These are phyloP conservation scores for Lathyrus aphaca DNA, from an alignment of 306 rosid species.

Conservation along the genomic window DNA sequence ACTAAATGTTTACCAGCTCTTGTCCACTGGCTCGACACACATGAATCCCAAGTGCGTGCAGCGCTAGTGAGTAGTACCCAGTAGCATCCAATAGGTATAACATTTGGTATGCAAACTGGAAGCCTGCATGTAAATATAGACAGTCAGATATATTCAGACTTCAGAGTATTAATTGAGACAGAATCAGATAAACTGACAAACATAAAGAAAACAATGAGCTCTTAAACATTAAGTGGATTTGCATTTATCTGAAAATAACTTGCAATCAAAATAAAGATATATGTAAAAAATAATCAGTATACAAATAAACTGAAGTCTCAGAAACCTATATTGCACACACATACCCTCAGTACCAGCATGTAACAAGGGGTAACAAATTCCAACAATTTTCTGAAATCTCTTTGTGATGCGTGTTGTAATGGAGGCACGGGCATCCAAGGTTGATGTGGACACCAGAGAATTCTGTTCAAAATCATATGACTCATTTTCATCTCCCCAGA, in stretches of 20 bases:
- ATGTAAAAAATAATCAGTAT: background rate
- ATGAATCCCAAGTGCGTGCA: constrained; percentile 85
- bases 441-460: constrained; percentile 46
- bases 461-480: constrained; percentile 46
- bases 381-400: constrained; percentile 63
- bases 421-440: constrained; percentile 49
- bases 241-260: background rate
- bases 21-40: constrained; percentile 98
- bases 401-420: constrained; percentile 46
- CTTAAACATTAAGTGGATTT: constrained; percentile 14
- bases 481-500: constrained; percentile 81
- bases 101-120: constrained; percentile 86
- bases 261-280: background rate
- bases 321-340: background rate
- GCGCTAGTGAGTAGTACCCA: constrained; percentile 84
- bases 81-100: constrained; percentile 96
- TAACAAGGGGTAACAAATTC: constrained; percentile 84
- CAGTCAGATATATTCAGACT: constrained; percentile 19
- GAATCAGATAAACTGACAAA: constrained; percentile 13
- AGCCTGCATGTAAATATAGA: constrained; percentile 54
- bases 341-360: constrained; percentile 90
- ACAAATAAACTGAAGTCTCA: background rate
- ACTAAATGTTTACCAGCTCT: constrained; percentile 75
- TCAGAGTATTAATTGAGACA: constrained; percentile 1
- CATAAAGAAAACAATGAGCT: constrained; percentile 15